Conservation (phyloP, 169 alveolate species). For the Eimeria necatrix region DNA sequence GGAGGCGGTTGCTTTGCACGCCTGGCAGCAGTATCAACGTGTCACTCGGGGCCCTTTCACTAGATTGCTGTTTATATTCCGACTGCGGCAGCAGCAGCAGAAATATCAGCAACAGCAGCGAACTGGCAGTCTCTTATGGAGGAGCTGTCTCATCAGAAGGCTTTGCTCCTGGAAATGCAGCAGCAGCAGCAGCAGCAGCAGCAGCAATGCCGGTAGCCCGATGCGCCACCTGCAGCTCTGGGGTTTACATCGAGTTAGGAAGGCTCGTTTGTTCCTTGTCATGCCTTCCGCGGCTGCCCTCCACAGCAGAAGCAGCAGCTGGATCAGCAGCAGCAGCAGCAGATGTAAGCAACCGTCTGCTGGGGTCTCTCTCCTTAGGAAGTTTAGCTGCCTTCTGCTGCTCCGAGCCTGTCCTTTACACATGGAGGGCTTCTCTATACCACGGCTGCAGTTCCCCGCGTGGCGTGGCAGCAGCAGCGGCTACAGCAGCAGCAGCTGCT, state of each 20-base stretch:
- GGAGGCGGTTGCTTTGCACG: slow-evolving; percentile 36
- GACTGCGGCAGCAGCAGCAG: slow-evolving; percentile 8
- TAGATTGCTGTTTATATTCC: slow-evolving; percentile 25
- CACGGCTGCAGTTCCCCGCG: slow-evolving; percentile 52
- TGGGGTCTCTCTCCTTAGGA: slow-evolving; percentile 45
- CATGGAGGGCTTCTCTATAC: slow-evolving; percentile 60
- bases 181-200: slow-evolving; percentile 50
- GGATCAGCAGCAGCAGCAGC: slow-evolving; percentile 66
- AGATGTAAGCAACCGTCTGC: not conserved
- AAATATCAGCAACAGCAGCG: not conserved
- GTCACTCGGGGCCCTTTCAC: slow-evolving; percentile 19
- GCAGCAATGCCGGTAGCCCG: slow-evolving; percentile 13
- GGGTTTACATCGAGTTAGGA: slow-evolving; percentile 44
- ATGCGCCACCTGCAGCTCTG: slow-evolving; percentile 16
- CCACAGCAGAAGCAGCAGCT: slow-evolving; percentile 52
- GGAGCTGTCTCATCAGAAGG: not conserved
- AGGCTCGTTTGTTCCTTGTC: not conserved
- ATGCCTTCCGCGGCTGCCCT: not conserved
- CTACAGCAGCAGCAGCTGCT: slow-evolving; percentile 19
- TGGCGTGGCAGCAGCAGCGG: slow-evolving; percentile 63
- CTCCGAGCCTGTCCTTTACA: slow-evolving; percentile 45
- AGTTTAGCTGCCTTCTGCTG: slow-evolving; percentile 58
- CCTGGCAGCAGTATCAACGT: slow-evolving; percentile 51
- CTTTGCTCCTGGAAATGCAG: not conserved
- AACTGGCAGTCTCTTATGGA: not conserved